A percentile compares a stretch with the other conserved stretches of the same genome.
Conservation (phyloP, 108 stramenopile genomes). For the Cyclotella distinguenda region DNA sequence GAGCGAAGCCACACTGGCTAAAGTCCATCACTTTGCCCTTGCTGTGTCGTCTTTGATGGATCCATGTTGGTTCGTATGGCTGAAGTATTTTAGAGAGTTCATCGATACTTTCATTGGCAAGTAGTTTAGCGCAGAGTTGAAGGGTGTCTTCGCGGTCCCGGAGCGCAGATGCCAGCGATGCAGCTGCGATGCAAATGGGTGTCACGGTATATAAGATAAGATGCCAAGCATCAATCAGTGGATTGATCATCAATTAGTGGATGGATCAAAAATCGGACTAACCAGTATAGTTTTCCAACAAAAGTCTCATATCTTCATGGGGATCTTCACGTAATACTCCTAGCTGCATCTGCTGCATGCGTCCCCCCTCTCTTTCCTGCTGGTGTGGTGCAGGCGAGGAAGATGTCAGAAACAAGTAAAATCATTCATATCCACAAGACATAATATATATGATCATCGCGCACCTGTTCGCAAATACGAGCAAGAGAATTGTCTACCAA, state of each 20-base stretch:
- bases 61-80: conserved; percentile 71
- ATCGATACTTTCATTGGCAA: conserved; percentile 64
- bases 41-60: conserved; percentile 59
- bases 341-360: conserved; percentile 64
- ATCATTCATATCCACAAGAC: not conserved
- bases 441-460: not conserved
- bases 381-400: not conserved
- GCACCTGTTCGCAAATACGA: conserved; percentile 48
- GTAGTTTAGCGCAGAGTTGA: conserved; percentile 79
- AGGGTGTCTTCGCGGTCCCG: conserved; percentile 92
- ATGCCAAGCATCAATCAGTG: not conserved
- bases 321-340: conserved; percentile 88
- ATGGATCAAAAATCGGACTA: conserved; percentile 1
- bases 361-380: conserved; percentile 66
- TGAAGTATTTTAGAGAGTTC: conserved; percentile 65
- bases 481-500: conserved; percentile 24
- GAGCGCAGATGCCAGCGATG: conserved; percentile 86
- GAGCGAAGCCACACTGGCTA: conserved; percentile 57
- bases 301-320: conserved; percentile 83
- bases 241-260: not conserved
- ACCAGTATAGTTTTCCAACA: conserved; percentile 89
- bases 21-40: conserved; percentile 59
- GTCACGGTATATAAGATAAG: no score
- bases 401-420: not conserved
- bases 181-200: no score